phyloP scores from a whole-genome alignment of 495 filamentous ascomycete species.

The Lepraria neglecta region DNA sequence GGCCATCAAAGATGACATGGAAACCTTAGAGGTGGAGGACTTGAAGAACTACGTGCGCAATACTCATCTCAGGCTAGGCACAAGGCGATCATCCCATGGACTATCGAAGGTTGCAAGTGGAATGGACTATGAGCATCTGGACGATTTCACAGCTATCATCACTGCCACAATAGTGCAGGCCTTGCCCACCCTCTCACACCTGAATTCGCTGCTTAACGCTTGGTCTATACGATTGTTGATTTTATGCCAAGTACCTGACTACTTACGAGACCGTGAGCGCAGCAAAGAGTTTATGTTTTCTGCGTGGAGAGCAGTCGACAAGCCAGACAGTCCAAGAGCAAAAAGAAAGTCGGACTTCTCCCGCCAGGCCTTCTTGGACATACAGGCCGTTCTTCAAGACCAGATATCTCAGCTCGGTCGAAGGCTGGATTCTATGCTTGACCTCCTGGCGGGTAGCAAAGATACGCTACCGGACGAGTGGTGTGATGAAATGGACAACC shows the following conservation, averaged over 20 bases:
- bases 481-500: conserved; percentile 74
- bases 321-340: conserved; percentile 9
- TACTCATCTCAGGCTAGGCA: conserved; percentile 58
- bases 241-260: conserved; percentile 60
- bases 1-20: conserved; percentile 69
- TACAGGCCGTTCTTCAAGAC: conserved; percentile 56
- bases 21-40: conserved; percentile 77
- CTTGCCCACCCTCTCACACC: conserved; percentile 69
- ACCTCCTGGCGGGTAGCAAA: conserved; percentile 70
- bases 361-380: conserved; percentile 52
- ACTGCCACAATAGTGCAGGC: conserved; percentile 83
- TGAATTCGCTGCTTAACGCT: conserved; percentile 59
- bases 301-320: conserved; percentile 53
- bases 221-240: conserved; percentile 76
- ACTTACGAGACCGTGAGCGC: conserved; percentile 60
- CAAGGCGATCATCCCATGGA: conserved; percentile 47
- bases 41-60: conserved; percentile 83
- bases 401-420: conserved; percentile 66
- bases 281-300: conserved; percentile 56
- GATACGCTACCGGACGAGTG: conserved; percentile 82
- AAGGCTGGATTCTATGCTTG: conserved; percentile 74
- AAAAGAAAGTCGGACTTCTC: conserved; percentile 30
- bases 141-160: conserved; percentile 81
- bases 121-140: conserved; percentile 55
- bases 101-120: conserved; percentile 36